A percentile compares a stretch with the other conserved stretches of the same genome.
These are phyloP conservation scores for Medicago ruthenica DNA, from an alignment of 306 rosid genomes.

Conservation along the genomic window DNA sequence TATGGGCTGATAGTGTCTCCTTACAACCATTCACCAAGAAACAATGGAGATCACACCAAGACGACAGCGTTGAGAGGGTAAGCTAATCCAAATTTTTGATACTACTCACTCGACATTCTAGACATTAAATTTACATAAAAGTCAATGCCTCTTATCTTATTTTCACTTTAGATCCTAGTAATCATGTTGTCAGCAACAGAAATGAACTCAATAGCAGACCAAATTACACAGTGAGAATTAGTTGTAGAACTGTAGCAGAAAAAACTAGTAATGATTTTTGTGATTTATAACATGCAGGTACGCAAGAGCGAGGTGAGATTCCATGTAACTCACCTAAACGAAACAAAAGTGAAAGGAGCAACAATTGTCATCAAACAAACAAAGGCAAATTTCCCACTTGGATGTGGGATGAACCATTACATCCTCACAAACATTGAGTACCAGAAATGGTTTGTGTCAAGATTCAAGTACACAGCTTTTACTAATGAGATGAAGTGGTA, in stretches of 20 bases:
- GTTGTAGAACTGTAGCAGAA: background rate
- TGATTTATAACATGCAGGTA: conserved; percentile 50
- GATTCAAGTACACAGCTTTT: conserved; percentile 70
- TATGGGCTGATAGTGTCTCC: conserved; percentile 72
- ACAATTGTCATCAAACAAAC: conserved; percentile 44
- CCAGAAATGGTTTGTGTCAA: conserved; percentile 65
- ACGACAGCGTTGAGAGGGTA: conserved; percentile 60
- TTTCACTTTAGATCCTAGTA: no score
- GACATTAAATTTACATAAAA: no score
- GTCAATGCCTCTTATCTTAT: no score
- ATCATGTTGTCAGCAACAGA: no score
- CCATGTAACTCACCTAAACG: conserved; percentile 47
- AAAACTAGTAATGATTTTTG: background rate
- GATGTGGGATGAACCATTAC: conserved; percentile 62
- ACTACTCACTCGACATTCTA: no score
- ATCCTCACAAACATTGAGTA: conserved; percentile 62
- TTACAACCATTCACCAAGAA: conserved; percentile 68
- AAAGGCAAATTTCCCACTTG: conserved; percentile 61
- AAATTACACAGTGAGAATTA: background rate
- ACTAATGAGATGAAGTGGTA: conserved; percentile 90
- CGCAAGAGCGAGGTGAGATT: conserved; percentile 63
- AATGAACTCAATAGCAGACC: background rate
- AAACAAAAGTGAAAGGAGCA: conserved; percentile 56
- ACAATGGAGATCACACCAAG: conserved; percentile 80
- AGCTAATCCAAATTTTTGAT: background rate